A percentile compares a stretch with the other conserved stretches of the same genome.
These are phyloP conservation scores for Bimuria novae-zelandiae DNA, from an alignment of 2,329 filamentous ascomycete genomes.

Conservation along the genomic window DNA sequence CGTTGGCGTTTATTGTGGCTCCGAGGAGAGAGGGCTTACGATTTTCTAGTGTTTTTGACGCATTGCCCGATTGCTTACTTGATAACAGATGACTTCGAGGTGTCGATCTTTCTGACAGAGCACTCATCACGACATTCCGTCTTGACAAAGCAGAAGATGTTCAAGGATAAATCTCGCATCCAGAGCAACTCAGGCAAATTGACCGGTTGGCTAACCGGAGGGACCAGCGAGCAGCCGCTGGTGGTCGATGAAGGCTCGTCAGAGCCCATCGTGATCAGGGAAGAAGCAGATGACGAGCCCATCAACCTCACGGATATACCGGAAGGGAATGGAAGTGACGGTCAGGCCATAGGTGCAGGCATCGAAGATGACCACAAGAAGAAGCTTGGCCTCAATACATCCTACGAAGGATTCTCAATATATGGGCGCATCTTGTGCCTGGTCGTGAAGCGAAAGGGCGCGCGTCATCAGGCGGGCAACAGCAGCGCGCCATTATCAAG, in stretches of 20 bases:
- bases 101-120: conserved; percentile 90
- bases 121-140: conserved; percentile 83
- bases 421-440: conserved; percentile 92
- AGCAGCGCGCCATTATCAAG: conserved; percentile 29
- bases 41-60: too few relatives aligned
- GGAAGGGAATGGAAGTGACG: conserved; percentile 36
- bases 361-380: conserved; percentile 78
- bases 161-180: conserved; percentile 50
- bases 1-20: neutral
- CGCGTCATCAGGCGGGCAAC: conserved; percentile 22
- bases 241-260: conserved; percentile 52
- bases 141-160: conserved; percentile 82
- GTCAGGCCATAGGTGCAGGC: conserved; percentile 22
- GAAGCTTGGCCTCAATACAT: conserved; percentile 82
- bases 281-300: conserved; percentile 62
- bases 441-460: conserved; percentile 74
- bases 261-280: conserved; percentile 52
- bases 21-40: too few relatives aligned
- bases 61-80: neutral
- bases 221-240: conserved; percentile 49
- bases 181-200: conserved; percentile 53
- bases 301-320: conserved; percentile 63
- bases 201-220: conserved; percentile 51
- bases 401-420: conserved; percentile 94
- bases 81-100: conserved; percentile 84